phyloP scores from a whole-genome alignment of 176 grass and related monocot genomes.

The Cymbopogon citratus region DNA sequence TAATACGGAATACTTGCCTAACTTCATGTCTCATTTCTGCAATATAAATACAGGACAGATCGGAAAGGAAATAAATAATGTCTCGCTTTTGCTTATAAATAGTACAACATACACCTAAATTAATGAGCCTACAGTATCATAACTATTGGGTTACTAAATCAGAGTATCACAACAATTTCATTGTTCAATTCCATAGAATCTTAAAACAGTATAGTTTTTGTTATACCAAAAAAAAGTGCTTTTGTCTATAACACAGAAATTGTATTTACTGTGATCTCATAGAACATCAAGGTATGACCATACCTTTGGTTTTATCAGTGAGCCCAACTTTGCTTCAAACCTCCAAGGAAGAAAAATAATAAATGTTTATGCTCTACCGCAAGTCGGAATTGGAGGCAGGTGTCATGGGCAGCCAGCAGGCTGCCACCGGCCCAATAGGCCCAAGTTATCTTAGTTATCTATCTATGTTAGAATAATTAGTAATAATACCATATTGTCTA shows the following conservation, averaged over 20 bases:
- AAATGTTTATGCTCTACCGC: neutral
- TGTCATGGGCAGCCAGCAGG: too few relatives aligned
- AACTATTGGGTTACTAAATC: slow-evolving; percentile 13
- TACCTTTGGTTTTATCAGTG: neutral
- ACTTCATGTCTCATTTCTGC: too few relatives aligned
- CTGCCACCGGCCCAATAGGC: too few relatives aligned
- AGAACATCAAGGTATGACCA: neutral
- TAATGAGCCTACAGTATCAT: neutral
- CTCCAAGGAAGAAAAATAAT: neutral
- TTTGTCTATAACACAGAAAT: neutral
- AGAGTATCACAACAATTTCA: neutral
- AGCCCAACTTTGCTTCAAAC: neutral
- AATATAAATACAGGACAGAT: slow-evolving; percentile 20
- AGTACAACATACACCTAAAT: neutral
- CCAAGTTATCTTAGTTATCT: too few relatives aligned
- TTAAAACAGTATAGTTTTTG: neutral
- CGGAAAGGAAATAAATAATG: neutral
- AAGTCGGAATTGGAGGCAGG: too few relatives aligned
- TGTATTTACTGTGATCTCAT: neutral
- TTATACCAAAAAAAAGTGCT: neutral
- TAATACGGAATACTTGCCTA: too few relatives aligned
- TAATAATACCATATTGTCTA: too few relatives aligned
- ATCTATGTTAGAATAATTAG: too few relatives aligned
- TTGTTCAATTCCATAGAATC: slow-evolving; percentile 4
- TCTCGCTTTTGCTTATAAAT: slow-evolving; percentile 1